phyloP scores from a whole-genome alignment of 306 rosid species.

The Rubus idaeus region DNA sequence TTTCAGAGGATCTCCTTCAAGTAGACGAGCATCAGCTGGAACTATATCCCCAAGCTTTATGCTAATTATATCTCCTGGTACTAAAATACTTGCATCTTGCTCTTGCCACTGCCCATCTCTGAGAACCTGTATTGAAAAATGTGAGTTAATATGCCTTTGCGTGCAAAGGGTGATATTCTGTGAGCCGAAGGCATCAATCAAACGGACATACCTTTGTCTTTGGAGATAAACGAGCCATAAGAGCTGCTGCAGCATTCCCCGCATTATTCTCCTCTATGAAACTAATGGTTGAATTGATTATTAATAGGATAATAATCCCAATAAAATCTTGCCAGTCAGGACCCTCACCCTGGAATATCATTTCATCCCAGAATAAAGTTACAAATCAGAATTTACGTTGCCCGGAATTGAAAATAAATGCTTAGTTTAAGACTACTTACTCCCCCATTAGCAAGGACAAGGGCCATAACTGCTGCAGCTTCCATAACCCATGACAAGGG shows the following conservation, averaged over 20 bases:
- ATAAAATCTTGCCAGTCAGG: conserved; percentile 95
- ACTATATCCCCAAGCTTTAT: conserved; percentile 83
- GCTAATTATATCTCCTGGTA: conserved; percentile 87
- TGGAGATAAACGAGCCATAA: conserved; percentile 86
- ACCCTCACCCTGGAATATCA: conserved; percentile 65
- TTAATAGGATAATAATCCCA: conserved; percentile 67
- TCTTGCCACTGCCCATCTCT: conserved; percentile 89
- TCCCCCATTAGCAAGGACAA: conserved; percentile 84
- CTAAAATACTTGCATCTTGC: conserved; percentile 73
- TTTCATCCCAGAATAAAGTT: conserved; percentile 20
- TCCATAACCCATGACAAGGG: conserved; percentile 98
- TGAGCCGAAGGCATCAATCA: conserved; percentile 7
- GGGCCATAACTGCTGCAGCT: conserved; percentile 93
- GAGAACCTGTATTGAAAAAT: conserved; percentile 56
- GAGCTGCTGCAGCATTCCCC: conserved; percentile 81
- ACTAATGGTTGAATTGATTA: conserved; percentile 85
- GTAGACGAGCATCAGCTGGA: conserved; percentile 93
- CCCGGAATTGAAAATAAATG: neutral
- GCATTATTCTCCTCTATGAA: conserved; percentile 89
- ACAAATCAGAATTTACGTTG: neutral
- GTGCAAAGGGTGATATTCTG: neutral
- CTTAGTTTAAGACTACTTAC: conserved; percentile 44
- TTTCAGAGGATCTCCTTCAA: conserved; percentile 82
- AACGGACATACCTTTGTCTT: conserved; percentile 55
- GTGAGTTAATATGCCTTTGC: neutral